Conservation (phyloP, 1,139 yeast species). For the Saccharomycopsis crataegensis region DNA sequence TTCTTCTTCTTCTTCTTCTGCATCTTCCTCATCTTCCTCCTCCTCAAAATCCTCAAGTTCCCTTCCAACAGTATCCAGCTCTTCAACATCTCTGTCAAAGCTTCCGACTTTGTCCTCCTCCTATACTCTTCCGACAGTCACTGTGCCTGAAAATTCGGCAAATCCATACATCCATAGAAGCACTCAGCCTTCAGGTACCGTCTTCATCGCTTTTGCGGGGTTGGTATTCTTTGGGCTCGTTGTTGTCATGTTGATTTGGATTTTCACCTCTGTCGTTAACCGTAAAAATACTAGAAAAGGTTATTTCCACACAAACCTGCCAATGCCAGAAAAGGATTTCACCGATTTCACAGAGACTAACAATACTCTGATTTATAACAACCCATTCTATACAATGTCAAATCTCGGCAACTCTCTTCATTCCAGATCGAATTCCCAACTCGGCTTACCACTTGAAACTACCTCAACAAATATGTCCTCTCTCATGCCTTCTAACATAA, state of each 20-base stretch:
- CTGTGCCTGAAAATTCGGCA: conserved; percentile 49
- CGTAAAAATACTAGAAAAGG: conserved; percentile 15
- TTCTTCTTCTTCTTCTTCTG: background rate
- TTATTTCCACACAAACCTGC: conserved; percentile 1
- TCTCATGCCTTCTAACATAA: background rate
- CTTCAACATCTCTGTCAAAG: background rate
- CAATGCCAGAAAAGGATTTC: conserved; percentile 2
- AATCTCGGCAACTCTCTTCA: background rate
- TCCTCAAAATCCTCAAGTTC: conserved; percentile 1
- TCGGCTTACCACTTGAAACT: background rate
- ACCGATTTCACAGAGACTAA: background rate
- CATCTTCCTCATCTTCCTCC: background rate
- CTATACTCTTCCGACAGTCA: conserved; percentile 38
- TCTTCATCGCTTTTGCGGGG: conserved; percentile 72
- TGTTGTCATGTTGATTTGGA: conserved; percentile 8
- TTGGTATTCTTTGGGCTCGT: conserved; percentile 41
- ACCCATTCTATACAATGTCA: conserved; percentile 5
- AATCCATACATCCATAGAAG: conserved; percentile 59
- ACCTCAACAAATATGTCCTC: background rate
- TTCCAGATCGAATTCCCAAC: background rate
- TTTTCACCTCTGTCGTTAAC: conserved; percentile 3
- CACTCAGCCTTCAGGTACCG: conserved; percentile 60
- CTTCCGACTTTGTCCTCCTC: conserved; percentile 1
- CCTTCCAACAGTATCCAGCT: background rate
- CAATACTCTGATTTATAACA: background rate